Percentiles rank a stretch among this genome's conserved stretches.
Evolutionary conservation across 1,284 basidiomycete genomes (phyloP).

Genomic region (Coniferiporia sulphurascens): DNA sequence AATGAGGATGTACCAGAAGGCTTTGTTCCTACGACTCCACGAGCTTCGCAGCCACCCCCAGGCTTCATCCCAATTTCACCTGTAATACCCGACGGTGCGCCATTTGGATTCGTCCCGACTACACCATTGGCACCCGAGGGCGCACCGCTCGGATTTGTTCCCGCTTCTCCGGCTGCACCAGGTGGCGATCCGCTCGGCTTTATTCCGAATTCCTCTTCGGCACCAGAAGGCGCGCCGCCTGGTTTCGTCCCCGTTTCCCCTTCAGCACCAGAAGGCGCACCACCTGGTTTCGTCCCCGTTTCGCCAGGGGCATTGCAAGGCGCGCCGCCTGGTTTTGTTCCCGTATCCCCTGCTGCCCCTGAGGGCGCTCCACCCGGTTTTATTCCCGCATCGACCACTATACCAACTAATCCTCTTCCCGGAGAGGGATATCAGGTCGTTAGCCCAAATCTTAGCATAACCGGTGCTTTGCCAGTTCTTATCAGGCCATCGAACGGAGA

Average conservation of each 20-base stretch:
- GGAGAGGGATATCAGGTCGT: not conserved
- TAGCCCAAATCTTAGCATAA: conserved; percentile 8
- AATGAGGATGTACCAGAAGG: not conserved
- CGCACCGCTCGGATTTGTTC: conserved; percentile 7
- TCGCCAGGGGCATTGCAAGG: not conserved
- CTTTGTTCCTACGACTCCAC: conserved; percentile 6
- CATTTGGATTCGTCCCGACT: conserved; percentile 7
- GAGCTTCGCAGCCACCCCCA: not conserved
- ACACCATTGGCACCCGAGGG: not conserved
- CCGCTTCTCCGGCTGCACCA: not conserved
- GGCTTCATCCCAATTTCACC: conserved; percentile 4
- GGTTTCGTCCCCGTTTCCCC: conserved; percentile 4
- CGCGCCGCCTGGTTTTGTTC: conserved; percentile 8
- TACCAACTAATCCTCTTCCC: conserved; percentile 2
- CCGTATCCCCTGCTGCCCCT: not conserved
- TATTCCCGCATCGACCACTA: conserved; percentile 1
- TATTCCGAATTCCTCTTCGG: not conserved
- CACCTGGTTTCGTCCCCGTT: not conserved
- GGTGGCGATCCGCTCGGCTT: conserved; percentile 5
- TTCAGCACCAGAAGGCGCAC: not conserved
- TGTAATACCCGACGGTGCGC: not conserved
- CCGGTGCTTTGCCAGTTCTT: conserved; percentile 12
- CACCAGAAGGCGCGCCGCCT: not conserved
- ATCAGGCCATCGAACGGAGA: conserved; percentile 2
- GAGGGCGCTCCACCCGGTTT: conserved; percentile 11